These are phyloP conservation scores for Mycosarcoma mackinlayi DNA, from an alignment of 1,284 basidiomycete species.

Conservation along the genomic window DNA sequence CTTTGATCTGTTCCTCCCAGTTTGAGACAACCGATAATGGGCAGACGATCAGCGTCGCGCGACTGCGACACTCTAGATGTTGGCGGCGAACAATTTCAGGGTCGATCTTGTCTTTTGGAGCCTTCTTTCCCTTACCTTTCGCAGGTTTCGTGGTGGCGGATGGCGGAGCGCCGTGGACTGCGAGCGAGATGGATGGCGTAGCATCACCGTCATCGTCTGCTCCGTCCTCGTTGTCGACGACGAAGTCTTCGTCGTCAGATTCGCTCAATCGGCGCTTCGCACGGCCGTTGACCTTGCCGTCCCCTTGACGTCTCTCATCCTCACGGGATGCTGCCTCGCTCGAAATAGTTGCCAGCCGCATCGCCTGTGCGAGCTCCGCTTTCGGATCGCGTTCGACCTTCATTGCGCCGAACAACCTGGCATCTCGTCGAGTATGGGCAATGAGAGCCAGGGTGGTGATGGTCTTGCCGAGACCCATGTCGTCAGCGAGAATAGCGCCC, in stretches of 20 bases:
- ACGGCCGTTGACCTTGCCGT: conserved; percentile 4
- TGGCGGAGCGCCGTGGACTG: conserved; percentile 40
- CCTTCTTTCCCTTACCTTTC: conserved; percentile 70
- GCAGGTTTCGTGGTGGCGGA: conserved; percentile 70
- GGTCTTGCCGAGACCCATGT: conserved; percentile 95
- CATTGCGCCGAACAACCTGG: conserved; percentile 75
- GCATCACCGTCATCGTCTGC: conserved; percentile 23
- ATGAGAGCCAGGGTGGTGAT: conserved; percentile 91
- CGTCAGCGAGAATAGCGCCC: conserved; percentile 81
- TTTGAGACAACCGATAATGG: conserved; percentile 96
- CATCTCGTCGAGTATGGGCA: conserved; percentile 81
- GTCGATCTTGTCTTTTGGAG: conserved; percentile 74
- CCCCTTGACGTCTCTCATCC: conserved; percentile 9
- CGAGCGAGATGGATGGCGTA: conserved; percentile 17
- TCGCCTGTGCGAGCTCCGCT: conserved; percentile 11
- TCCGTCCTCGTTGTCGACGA: conserved; percentile 4
- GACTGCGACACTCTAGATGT: conserved; percentile 72
- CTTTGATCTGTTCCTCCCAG: conserved; percentile 97
- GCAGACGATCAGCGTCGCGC: conserved; percentile 95
- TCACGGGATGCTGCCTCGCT: neutral
- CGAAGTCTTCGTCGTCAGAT: conserved; percentile 12
- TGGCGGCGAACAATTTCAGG: conserved; percentile 49
- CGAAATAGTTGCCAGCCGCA: conserved; percentile 7
- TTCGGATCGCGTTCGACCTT: conserved; percentile 15
- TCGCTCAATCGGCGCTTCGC: conserved; percentile 18